Percentiles rank a stretch among this genome's conserved stretches.
Evolutionary conservation across 2,329 filamentous ascomycete species (phyloP).

Genomic region (Botrytis squamosa): DNA sequence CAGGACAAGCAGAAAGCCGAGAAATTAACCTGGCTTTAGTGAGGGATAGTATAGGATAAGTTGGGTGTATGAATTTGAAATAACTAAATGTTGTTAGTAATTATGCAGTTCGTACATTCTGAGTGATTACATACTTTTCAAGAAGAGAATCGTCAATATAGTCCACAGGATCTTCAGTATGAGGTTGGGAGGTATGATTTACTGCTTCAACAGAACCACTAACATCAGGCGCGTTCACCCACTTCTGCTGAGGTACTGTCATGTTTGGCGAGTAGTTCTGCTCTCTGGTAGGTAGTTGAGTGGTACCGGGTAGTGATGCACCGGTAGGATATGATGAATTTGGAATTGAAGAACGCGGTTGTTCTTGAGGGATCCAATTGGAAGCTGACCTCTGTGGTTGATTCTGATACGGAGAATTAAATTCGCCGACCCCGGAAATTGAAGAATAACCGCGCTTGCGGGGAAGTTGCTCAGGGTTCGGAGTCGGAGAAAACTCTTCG

Average conservation of each 20-base stretch:
- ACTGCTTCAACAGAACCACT: constrained; percentile 34
- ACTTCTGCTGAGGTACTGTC: constrained; percentile 35
- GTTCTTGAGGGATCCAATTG: constrained; percentile 33
- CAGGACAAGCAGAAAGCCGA: constrained; percentile 56
- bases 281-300: constrained; percentile 30
- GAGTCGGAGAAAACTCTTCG: constrained; percentile 54
- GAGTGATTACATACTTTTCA: constrained; percentile 40
- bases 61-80: constrained; percentile 62
- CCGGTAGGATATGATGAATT: constrained; percentile 20
- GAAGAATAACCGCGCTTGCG: constrained; percentile 50
- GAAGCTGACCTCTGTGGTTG: constrained; percentile 35
- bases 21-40: constrained; percentile 55
- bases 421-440: constrained; percentile 44
- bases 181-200: constrained; percentile 28
- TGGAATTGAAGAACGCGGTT: constrained; percentile 25
- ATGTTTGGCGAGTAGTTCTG: constrained; percentile 38
- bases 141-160: constrained; percentile 47
- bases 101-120: neutral
- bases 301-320: constrained; percentile 24
- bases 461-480: constrained; percentile 42
- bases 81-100: constrained; percentile 50
- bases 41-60: constrained; percentile 63
- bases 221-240: constrained; percentile 37
- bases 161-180: constrained; percentile 39
- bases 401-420: constrained; percentile 43